Conservation (phyloP, 352 stramenopile genomes). For the Phytophthora tubulina region DNA sequence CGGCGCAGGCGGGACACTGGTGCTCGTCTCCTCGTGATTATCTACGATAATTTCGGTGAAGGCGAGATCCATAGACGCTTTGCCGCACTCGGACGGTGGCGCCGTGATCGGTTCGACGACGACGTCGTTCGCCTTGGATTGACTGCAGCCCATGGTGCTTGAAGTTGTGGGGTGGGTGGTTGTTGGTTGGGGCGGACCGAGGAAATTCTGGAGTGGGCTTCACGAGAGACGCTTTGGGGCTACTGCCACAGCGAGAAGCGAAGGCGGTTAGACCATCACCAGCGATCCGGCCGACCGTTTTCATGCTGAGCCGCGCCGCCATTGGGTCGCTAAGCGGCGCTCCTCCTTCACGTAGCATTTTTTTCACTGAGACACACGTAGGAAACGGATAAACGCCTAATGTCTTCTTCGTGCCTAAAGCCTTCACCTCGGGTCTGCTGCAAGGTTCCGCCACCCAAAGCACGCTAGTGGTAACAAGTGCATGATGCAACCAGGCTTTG, state of each 20-base stretch:
- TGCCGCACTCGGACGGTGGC: constrained; percentile 39
- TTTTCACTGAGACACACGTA: constrained; percentile 28
- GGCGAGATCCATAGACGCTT: constrained; percentile 39
- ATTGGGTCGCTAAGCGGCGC: constrained; percentile 28
- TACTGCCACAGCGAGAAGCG: neutral
- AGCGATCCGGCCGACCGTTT: constrained; percentile 8
- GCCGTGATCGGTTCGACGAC: constrained; percentile 47
- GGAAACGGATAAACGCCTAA: constrained; percentile 10
- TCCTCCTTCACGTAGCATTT: constrained; percentile 25
- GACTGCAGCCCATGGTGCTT: constrained; percentile 67
- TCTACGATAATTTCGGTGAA: constrained; percentile 45
- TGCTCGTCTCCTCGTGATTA: constrained; percentile 33
- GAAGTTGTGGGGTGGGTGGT: neutral
- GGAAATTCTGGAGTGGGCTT: constrained; percentile 45
- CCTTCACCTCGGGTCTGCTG: neutral
- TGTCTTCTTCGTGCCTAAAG: too few species aligned
- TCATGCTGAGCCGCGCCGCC: neutral
- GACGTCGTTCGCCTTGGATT: constrained; percentile 66
- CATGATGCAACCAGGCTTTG: neutral
- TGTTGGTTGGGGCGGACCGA: constrained; percentile 10
- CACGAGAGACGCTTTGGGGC: neutral
- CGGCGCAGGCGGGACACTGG: constrained; percentile 23
- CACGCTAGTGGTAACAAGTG: too few species aligned
- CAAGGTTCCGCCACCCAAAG: too few species aligned
- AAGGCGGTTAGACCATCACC: constrained; percentile 10